Evolutionary conservation across 2,329 filamentous ascomycete species (phyloP).

Genomic region (Claviceps pazoutovae): DNA sequence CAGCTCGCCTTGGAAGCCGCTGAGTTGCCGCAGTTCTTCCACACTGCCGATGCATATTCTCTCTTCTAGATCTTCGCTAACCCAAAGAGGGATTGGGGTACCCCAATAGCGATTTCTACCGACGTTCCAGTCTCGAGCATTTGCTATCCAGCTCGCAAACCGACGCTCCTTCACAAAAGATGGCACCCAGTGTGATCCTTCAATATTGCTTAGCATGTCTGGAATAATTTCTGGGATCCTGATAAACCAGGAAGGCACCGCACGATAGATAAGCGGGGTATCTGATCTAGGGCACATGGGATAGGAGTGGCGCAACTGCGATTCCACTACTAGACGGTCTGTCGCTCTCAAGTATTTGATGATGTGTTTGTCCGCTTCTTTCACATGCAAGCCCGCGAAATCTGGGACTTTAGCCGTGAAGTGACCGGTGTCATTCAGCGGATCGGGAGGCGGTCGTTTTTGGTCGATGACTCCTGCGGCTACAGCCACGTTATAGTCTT

Average conservation of each 20-base stretch:
- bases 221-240: conserved; percentile 73
- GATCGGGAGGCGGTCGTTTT: conserved; percentile 69
- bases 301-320: conserved; percentile 81
- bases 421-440: conserved; percentile 70
- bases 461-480: conserved; percentile 66
- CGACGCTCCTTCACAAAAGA: conserved; percentile 80
- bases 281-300: conserved; percentile 93
- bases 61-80: conserved; percentile 78
- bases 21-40: conserved; percentile 69
- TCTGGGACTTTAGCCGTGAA: conserved; percentile 68
- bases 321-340: conserved; percentile 69
- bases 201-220: conserved; percentile 80
- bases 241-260: conserved; percentile 91
- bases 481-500: conserved; percentile 79
- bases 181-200: conserved; percentile 84
- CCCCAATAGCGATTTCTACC: conserved; percentile 93
- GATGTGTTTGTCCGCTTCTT: conserved; percentile 83
- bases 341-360: conserved; percentile 73
- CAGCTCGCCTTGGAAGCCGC: conserved; percentile 72
- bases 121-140: conserved; percentile 90
- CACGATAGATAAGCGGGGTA: conserved; percentile 82
- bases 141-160: conserved; percentile 82
- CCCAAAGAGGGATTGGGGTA: conserved; percentile 83
- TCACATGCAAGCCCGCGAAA: conserved; percentile 79
- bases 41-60: conserved; percentile 76